A percentile compares a stretch with the other conserved stretches of the same genome.
These are phyloP conservation scores for Capronia epimyces DNA, from an alignment of 2,329 filamentous ascomycete species.

Conservation along the genomic window DNA sequence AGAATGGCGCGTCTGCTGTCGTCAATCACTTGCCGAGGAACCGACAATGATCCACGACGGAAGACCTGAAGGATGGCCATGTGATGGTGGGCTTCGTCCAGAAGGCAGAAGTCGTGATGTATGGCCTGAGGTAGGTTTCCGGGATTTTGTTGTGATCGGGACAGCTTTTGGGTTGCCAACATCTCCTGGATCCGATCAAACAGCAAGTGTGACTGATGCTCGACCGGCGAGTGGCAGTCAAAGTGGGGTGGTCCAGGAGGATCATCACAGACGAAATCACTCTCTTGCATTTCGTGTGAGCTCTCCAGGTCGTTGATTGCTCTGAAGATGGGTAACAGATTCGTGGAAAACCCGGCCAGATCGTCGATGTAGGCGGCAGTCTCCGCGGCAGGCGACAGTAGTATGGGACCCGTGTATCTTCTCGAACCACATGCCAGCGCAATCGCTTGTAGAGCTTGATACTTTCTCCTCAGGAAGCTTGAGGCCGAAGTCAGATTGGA, in stretches of 20 bases:
- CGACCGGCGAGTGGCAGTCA: conserved; percentile 7
- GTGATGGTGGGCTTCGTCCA: conserved; percentile 15
- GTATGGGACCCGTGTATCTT: conserved; percentile 1
- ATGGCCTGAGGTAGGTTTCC: conserved; percentile 1
- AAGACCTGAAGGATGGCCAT: conserved; percentile 14
- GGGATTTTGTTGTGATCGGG: not conserved
- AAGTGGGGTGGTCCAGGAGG: conserved; percentile 11
- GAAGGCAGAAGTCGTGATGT: conserved; percentile 8
- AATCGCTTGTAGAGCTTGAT: conserved; percentile 11
- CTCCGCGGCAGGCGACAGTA: not conserved
- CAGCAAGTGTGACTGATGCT: conserved; percentile 10
- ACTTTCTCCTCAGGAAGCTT: conserved; percentile 6
- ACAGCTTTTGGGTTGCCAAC: conserved; percentile 1
- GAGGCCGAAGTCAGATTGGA: not conserved
- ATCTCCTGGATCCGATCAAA: conserved; percentile 8
- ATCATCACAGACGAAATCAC: not conserved
- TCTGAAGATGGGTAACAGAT: conserved; percentile 8
- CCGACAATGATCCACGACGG: conserved; percentile 6
- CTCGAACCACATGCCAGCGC: conserved; percentile 11
- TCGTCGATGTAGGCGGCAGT: conserved; percentile 7
- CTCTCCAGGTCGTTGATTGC: conserved; percentile 7
- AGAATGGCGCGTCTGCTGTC: conserved; percentile 6
- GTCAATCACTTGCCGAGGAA: conserved; percentile 1
- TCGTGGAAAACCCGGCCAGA: conserved; percentile 11
- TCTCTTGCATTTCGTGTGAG: not conserved